Evolutionary conservation across 768 basidiomycete species (phyloP).

Genomic region (Baorangia bicolor): DNA sequence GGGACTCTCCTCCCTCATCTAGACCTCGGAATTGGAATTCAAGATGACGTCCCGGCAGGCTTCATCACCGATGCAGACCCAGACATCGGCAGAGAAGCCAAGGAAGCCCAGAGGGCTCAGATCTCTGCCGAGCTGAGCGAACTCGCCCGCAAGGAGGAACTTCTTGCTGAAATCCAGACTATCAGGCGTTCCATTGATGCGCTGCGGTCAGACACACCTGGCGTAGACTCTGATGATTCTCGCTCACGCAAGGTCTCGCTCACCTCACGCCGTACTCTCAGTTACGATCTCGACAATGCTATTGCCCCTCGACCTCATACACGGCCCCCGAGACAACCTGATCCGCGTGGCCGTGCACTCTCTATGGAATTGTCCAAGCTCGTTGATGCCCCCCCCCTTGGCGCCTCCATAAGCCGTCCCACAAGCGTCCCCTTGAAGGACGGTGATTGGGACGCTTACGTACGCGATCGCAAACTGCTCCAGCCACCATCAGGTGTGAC

Average conservation of each 20-base stretch:
- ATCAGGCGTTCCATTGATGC: conserved; percentile 79
- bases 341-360: conserved; percentile 66
- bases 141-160: conserved; percentile 64
- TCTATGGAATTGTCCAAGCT: conserved; percentile 68
- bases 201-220: conserved; percentile 68
- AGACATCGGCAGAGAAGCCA: conserved; percentile 28
- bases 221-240: conserved; percentile 47
- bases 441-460: conserved; percentile 85
- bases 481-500: conserved; percentile 82
- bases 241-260: conserved; percentile 64
- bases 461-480: conserved; percentile 79
- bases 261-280: conserved; percentile 66
- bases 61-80: conserved; percentile 56
- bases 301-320: conserved; percentile 53
- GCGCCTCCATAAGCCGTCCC: conserved; percentile 62
- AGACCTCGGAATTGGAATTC: conserved; percentile 73
- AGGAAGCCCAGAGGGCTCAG: conserved; percentile 34
- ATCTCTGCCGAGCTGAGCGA: conserved; percentile 48
- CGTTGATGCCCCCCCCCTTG: conserved; percentile 42
- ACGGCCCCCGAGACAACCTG: conserved; percentile 67
- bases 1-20: conserved; percentile 61
- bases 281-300: conserved; percentile 60
- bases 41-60: conserved; percentile 69
- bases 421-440: conserved; percentile 71
- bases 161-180: conserved; percentile 74